Evolutionary conservation across 768 basidiomycete species (phyloP), one percentile per base, ranked within the genome.

Genomic region (Suillus cothurnatus): DNA sequence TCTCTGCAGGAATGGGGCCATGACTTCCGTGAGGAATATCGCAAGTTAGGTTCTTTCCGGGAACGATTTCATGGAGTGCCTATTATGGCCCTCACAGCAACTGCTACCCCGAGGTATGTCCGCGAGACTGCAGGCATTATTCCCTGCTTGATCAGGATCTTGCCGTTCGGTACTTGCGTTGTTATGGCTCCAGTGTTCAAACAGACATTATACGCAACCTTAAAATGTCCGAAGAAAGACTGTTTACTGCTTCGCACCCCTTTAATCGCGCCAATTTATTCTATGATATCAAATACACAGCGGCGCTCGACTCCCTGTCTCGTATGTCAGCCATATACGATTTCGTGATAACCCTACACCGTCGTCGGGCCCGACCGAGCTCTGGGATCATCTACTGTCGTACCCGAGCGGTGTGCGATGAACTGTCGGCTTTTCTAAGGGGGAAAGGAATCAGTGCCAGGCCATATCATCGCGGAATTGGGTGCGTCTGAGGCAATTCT

Each of bases 21-120:
- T 57, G 88, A 92, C 69, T 93, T 93, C 72, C 86, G 93, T 31
- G 81, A 74, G 38, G 89, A 92, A 50, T 95, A 94, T 71, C 80
- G 92, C 52, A 83, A 80, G 31, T 81, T 95, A 28, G 93, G 93
- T 6, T 73, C 78, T 45, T 91, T 95, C 73, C 85, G 93, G 2
- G 80, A 84, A 43, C 81, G 80, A 34, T 94, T 88, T 71, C 83
- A 84, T 1, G 79, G 82, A 63, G 85, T 94, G 5, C 93, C 94
- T 0, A 89, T 95, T 69, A 95, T 94, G 91, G 93, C 93, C 4
- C 76, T 95, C 45, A 95, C 93, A 1, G 93, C 93, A 2, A 93
- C 91, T 17, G 93, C 93, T 3, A 95, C 93, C 7, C 75, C 86
- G 50, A 75, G 77, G 91, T 92, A 74, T 32, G 85, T 74, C 15